A percentile compares a stretch with the other conserved stretches of the same genome.
These are phyloP conservation scores for Peziza echinospora DNA, from an alignment of 495 filamentous ascomycete species.

Conservation along the genomic window DNA sequence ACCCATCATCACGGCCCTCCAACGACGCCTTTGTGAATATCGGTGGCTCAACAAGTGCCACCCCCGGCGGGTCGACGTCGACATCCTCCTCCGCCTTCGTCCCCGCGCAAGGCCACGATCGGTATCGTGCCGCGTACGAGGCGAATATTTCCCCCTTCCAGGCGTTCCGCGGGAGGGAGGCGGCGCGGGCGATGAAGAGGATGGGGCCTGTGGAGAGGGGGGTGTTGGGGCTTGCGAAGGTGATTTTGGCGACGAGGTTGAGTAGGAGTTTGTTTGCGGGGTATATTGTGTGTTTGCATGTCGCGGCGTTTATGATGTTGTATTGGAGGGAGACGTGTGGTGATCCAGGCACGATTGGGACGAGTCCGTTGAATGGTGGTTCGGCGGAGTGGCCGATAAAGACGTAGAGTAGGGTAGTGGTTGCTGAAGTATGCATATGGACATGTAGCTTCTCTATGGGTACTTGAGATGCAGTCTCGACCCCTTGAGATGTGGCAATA, in stretches of 20 bases:
- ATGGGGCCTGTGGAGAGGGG: slow-evolving; percentile 82
- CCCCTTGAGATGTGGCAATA: no score
- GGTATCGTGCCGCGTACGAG: slow-evolving; percentile 86
- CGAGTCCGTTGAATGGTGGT: no score
- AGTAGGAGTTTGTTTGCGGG: slow-evolving; percentile 89
- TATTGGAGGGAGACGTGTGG: slow-evolving; percentile 49
- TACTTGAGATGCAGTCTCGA: no score
- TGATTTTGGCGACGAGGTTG: slow-evolving; percentile 72
- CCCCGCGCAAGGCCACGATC: slow-evolving; percentile 68
- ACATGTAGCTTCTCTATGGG: no score
- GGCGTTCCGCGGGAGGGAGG: slow-evolving; percentile 79
- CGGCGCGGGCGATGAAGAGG: slow-evolving; percentile 73
- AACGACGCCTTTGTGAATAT: not conserved
- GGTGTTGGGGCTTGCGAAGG: slow-evolving; percentile 73
- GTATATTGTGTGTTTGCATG: slow-evolving; percentile 74
- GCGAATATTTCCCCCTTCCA: slow-evolving; percentile 88
- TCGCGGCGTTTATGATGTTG: slow-evolving; percentile 66
- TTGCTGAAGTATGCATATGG: no score
- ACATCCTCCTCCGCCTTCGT: slow-evolving; percentile 57
- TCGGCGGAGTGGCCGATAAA: no score
- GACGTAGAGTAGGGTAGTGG: no score
- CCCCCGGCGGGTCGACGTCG: slow-evolving; percentile 40
- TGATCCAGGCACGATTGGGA: no score
- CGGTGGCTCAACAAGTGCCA: slow-evolving; percentile 23
- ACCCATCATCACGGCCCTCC: slow-evolving; percentile 11